Percentiles rank a stretch among this genome's conserved stretches.
These are phyloP conservation scores for Xylariaceae sp. DNA, from an alignment of 2,329 filamentous ascomycete species.

Conservation along the genomic window DNA sequence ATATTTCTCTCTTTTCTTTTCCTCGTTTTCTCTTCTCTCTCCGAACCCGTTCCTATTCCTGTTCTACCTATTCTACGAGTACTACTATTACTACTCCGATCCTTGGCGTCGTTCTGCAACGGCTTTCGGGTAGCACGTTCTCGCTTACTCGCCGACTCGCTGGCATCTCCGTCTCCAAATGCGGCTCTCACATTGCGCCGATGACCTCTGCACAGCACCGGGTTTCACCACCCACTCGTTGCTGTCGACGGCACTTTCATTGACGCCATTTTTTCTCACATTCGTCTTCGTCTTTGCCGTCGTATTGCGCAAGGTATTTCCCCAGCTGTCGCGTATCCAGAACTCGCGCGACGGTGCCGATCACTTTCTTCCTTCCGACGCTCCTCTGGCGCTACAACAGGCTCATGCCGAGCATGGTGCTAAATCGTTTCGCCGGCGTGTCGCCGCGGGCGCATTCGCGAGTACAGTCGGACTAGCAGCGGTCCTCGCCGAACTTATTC, in stretches of 20 bases:
- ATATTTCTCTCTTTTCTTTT: background rate
- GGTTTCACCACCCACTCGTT: slow-evolving; percentile 39
- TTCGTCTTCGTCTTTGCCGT: slow-evolving; percentile 59
- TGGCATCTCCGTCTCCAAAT: slow-evolving; percentile 23
- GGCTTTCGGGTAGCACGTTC: background rate
- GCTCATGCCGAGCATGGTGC: slow-evolving; percentile 54
- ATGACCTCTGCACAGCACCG: slow-evolving; percentile 51
- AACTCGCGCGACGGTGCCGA: slow-evolving; percentile 52
- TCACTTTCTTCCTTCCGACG: slow-evolving; percentile 57
- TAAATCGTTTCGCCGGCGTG: slow-evolving; percentile 45
- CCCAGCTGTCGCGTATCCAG: slow-evolving; percentile 58
- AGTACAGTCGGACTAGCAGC: slow-evolving; percentile 71
- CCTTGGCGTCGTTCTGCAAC: background rate
- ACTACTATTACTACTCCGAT: background rate
- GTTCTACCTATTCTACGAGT: background rate
- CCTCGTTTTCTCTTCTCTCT: no score
- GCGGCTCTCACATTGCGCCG: slow-evolving; percentile 47
- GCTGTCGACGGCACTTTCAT: slow-evolving; percentile 49
- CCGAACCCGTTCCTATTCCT: no score
- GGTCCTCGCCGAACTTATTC: slow-evolving; percentile 72
- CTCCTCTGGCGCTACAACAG: slow-evolving; percentile 54
- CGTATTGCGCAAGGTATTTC: slow-evolving; percentile 65
- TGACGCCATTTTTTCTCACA: slow-evolving; percentile 65
- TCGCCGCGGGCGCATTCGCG: slow-evolving; percentile 64
- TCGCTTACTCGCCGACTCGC: background rate